Base-by-base conservation (phyloP, 1,139 yeast genomes). In the Kodamaea sp. region DNA sequence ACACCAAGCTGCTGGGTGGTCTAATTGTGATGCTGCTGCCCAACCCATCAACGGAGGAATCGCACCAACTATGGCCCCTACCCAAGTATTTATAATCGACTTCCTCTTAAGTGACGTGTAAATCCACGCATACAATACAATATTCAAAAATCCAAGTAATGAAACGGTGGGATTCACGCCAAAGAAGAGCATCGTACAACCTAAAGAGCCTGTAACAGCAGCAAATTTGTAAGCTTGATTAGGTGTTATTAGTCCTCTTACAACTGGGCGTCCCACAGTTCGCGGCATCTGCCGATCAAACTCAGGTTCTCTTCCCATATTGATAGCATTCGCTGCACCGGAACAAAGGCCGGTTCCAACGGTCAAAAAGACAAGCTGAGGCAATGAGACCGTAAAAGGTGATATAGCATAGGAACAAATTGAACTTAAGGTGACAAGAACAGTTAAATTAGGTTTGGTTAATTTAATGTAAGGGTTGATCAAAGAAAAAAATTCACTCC, bases 11-110 rank as follows among this genome's bases (percentile, higher is more conserved):
- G 94, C 97, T 0, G 97, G 97, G 43, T 87, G 88, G 4, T 70
- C 50, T 32, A 92, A 64, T 1, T 95, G 78, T 2, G 87, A 79
- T 4, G 96, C 85, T 0, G 97, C 96, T 1, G 96, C 96, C 98
- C 98, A 92, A 2, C 99, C 99, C 99, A 92, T 92, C 34, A 94
- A 71, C 21, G 99, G 99, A 1, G 99, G 98, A 26, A 92, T 85
- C 0, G 97, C 97, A 4, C 99, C 99, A 3, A 94, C 98, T 7
- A 94, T 57, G 1, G 98, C 98, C 15, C 99, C 99, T 1, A 92
- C 94, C 99, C 99, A 92, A 1, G 99, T 92, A 59, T 92, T 92
- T 28, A 85, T 57, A 32, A 92, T 92, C 13, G 88, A 81, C 44
- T 72, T 78, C 36, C 99, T 73, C 55, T 92, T 92, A 55, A 94